Base-by-base conservation (phyloP, 2,329 filamentous ascomycete species). In the Fonsecaea erecta region DNA sequence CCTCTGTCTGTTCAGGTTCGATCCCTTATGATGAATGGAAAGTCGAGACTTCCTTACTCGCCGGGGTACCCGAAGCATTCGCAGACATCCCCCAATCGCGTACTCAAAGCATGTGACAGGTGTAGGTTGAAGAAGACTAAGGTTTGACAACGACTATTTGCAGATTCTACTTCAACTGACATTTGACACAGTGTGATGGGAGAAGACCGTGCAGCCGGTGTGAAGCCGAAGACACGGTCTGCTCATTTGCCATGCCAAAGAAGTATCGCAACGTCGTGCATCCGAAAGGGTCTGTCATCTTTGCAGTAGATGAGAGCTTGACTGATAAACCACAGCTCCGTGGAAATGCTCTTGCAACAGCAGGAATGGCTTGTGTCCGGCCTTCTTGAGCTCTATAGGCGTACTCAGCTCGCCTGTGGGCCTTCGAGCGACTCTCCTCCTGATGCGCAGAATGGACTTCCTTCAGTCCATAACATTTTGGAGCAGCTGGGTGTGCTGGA, bases 211-310 rank as follows among this genome's bases (percentile, higher is more conserved):
- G 46, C 46, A 51, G 46, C 24, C 46, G 46, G 7, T 51, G 46
- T 24, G 46, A 51, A 51, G 46, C 46, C n/a, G 46, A 51, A 28
- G 46, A 51, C 46, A 51, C 46, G 24, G 46, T 51, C 24, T 51
- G 46, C n/a, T 51, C 46, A 4, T 51, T 51, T 51, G 46, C 46
- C 11, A 51, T 28, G 18, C 24, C 46, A 11, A 51, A 51, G 24
- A 51, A 51, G 46, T 51, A 21, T 51, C 46, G 46, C 18, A 51
- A 51, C n/a, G 46, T 51, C 14, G 24, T 51, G n/a, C 46, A 51
- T 24, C 46, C 46, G 4, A 51, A 51, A 51, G 46, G 46, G 46
- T 51, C n/a, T 24, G 46, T n/a, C 6, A 51, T 21, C 8, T 51
- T 5, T 18, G n/a, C 7, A 18, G 5, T 28, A 51, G 1, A 7